Base-by-base conservation (phyloP, 2,329 filamentous ascomycete genomes). In the Septoria petroselini region DNA sequence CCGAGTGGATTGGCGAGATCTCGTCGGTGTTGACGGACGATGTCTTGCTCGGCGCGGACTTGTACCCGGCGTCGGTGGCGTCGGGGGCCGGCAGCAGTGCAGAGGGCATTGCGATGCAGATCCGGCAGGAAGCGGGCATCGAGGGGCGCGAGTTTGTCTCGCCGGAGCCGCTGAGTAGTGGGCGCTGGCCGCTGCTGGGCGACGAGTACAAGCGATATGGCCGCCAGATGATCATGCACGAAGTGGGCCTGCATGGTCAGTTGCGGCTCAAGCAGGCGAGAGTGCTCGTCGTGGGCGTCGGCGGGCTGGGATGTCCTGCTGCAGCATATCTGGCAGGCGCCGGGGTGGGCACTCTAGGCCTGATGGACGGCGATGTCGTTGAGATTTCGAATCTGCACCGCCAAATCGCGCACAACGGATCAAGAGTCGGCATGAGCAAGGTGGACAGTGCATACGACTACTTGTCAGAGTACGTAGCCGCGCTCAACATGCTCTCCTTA, bases 301-400 rank as follows among this genome's bases (percentile, higher is more conserved):
- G 93, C 4, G 93, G 93, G 0, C 73, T 98, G 9, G 93, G 93
- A 8, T 97, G 89, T 66, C 93, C 93, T 8, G 90, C 93, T 9
- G 88, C 91, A 0, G 80, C 87, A n/a, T 98, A 98, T 65, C 80
- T 98, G 1, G 88, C 90, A 7, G 91, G 89, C 17, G 87, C 93
- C 1, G 93, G 93, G 0, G 79, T 96, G 1, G 90, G 91, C 7
- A 86, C 78, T 0, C 70, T 98, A 14, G 91, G 91, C 0, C 73
- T 98, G 6, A 81, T 93, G 18, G 93, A 98, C 65, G 90, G 86
- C 3, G 93, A 98, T 69, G 76, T 76, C 0, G 91, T 98, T 23
- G 93, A 97, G 66, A 73, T 78, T 12, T 95, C 90, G 21, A 98
- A 98, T 65, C 76, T 98, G 11, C 93, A 97, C 72, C 84, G 93